Evolutionary conservation across 257 asterid species (phyloP).

Genomic region (Buddleja alternifolia): DNA sequence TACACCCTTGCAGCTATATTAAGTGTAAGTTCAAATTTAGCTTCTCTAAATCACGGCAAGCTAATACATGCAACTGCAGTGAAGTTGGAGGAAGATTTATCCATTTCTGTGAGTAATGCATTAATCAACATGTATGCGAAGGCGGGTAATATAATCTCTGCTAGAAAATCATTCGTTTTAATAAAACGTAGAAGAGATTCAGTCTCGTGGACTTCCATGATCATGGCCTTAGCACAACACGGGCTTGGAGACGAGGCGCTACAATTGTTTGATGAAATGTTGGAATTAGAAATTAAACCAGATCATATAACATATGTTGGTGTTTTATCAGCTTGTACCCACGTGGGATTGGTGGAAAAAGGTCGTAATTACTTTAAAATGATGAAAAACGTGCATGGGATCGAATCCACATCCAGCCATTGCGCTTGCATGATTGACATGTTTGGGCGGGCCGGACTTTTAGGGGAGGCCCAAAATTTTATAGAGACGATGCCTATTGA

Average conservation of each 20-base stretch:
- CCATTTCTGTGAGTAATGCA: slow-evolving; percentile 77
- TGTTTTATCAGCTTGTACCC: slow-evolving; percentile 83
- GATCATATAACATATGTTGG: slow-evolving; percentile 89
- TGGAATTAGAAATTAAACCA: slow-evolving; percentile 53
- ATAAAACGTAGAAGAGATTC: slow-evolving; percentile 53
- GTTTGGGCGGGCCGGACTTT: slow-evolving; percentile 84
- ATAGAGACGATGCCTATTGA: slow-evolving; percentile 64
- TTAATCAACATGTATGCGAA: slow-evolving; percentile 84
- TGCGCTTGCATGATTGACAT: slow-evolving; percentile 88
- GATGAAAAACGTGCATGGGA: slow-evolving; percentile 71
- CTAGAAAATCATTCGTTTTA: slow-evolving; percentile 49
- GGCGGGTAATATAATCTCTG: slow-evolving; percentile 66
- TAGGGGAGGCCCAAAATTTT: slow-evolving; percentile 70
- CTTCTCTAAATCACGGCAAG: slow-evolving; percentile 75
- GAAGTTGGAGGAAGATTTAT: slow-evolving; percentile 54
- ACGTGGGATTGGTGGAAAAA: slow-evolving; percentile 74
- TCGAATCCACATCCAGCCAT: slow-evolving; percentile 72
- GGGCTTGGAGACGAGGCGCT: slow-evolving; percentile 79
- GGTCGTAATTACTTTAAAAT: slow-evolving; percentile 70
- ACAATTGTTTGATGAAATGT: slow-evolving; percentile 66
- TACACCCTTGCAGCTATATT: slow-evolving; percentile 82
- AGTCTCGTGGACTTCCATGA: slow-evolving; percentile 90
- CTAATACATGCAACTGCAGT: slow-evolving; percentile 75
- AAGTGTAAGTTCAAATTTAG: slow-evolving; percentile 69
- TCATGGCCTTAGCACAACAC: slow-evolving; percentile 81